Conservation (phyloP, 73 alveolate species). For the Paramecium octaurelia region DNA sequence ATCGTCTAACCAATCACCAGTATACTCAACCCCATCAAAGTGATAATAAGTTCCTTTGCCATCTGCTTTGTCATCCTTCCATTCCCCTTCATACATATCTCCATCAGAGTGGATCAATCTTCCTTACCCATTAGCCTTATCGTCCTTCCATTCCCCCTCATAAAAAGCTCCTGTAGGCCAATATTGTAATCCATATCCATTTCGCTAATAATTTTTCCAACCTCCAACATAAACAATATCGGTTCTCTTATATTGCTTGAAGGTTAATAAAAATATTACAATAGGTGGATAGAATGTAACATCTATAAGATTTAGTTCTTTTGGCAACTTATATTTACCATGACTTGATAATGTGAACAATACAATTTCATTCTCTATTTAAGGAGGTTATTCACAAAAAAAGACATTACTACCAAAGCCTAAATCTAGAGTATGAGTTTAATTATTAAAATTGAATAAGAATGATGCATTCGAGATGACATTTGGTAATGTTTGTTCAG, state of each 20-base stretch:
- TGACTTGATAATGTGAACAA: not conserved
- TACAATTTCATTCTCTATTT: not conserved
- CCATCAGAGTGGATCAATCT: constrained; percentile 51
- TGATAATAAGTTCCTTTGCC: constrained; percentile 74
- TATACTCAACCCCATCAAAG: constrained; percentile 45
- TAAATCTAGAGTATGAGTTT: not conserved
- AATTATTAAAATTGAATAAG: not conserved
- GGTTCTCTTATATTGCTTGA: not conserved
- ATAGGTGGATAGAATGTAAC: not conserved
- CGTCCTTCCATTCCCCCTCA: constrained; percentile 47
- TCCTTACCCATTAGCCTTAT: constrained; percentile 50
- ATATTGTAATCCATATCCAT: constrained; percentile 54
- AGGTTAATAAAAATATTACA: not conserved
- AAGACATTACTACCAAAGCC: not conserved
- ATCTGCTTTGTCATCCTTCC: constrained; percentile 62
- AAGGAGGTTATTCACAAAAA: not conserved
- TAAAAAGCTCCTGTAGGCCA: constrained; percentile 37
- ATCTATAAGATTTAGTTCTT: not conserved
- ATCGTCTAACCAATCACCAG: constrained; percentile 64
- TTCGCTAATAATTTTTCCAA: constrained; percentile 19
- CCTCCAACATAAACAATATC: constrained; percentile 30
- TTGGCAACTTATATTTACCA: not conserved
- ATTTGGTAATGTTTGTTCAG: not conserved
- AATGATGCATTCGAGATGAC: not conserved
- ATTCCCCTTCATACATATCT: constrained; percentile 66